Percentiles rank a stretch among this genome's conserved stretches.
Evolutionary conservation across 495 filamentous ascomycete species (phyloP).

Genomic region (Aspergillus sparsus): DNA sequence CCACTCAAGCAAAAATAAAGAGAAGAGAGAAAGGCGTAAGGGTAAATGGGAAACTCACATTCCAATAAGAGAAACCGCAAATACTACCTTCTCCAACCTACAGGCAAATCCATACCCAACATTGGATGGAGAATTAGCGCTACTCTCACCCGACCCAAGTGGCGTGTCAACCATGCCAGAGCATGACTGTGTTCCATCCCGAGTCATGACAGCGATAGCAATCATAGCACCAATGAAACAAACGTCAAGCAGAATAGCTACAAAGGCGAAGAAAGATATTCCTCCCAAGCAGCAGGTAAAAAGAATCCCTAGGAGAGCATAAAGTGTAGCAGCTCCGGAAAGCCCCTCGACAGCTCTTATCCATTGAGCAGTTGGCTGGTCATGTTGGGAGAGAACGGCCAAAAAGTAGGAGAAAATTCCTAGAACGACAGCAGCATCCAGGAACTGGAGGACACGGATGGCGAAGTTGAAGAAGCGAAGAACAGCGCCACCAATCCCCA

Average conservation of each 20-base stretch:
- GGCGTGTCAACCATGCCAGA: constrained; percentile 63
- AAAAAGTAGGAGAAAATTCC: constrained; percentile 72
- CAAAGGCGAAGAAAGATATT: constrained; percentile 68
- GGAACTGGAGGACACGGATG: constrained; percentile 69
- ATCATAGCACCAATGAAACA: constrained; percentile 79
- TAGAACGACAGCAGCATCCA: constrained; percentile 68
- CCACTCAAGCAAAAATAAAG: neutral
- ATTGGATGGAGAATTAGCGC: constrained; percentile 34
- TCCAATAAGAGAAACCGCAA: constrained; percentile 76
- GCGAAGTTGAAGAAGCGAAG: constrained; percentile 64
- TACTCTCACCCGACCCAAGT: constrained; percentile 61
- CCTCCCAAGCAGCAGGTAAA: constrained; percentile 80
- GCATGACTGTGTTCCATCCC: constrained; percentile 64
- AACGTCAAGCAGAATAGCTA: constrained; percentile 76
- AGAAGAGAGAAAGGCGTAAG: neutral
- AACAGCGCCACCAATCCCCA: constrained; percentile 55
- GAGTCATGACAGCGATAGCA: constrained; percentile 70
- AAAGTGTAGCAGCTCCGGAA: constrained; percentile 69
- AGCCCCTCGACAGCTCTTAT: constrained; percentile 80
- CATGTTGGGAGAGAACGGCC: constrained; percentile 56
- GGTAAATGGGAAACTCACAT: constrained; percentile 58
- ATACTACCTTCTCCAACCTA: constrained; percentile 66
- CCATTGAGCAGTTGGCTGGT: constrained; percentile 60
- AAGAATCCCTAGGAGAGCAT: constrained; percentile 67
- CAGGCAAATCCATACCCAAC: constrained; percentile 60